phyloP scores from a whole-genome alignment of 2,329 filamentous ascomycete genomes.

The Colletotrichum orbiculare region DNA sequence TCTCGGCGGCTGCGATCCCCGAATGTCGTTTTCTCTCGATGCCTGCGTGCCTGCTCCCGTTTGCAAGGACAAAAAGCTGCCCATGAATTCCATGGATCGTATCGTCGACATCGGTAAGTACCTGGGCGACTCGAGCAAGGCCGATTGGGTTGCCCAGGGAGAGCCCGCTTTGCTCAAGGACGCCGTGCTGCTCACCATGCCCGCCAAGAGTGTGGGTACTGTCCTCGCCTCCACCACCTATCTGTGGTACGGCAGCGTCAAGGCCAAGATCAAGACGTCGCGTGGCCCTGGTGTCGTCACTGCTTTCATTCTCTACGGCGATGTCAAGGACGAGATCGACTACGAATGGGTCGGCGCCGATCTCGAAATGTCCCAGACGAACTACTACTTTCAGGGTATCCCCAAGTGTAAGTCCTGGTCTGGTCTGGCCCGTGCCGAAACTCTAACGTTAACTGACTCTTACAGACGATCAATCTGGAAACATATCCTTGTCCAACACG shows the following conservation, averaged over 20 bases:
- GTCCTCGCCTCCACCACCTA: slow-evolving; percentile 86
- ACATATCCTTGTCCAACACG: slow-evolving; percentile 77
- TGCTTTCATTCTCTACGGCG: slow-evolving; percentile 93
- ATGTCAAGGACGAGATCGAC: slow-evolving; percentile 98
- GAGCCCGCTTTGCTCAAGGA: slow-evolving; percentile 72
- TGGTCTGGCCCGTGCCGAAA: slow-evolving; percentile 32
- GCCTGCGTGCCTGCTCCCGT: slow-evolving; percentile 87
- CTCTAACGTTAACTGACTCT: slow-evolving; percentile 33
- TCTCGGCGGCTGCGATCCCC: slow-evolving; percentile 92
- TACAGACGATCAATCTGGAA: slow-evolving; percentile 78
- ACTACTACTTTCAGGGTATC: slow-evolving; percentile 97
- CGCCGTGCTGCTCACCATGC: slow-evolving; percentile 90
- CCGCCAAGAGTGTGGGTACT: slow-evolving; percentile 84
- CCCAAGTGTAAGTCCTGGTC: slow-evolving; percentile 76
- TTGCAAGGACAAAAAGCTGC: slow-evolving; percentile 80
- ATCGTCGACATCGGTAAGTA: slow-evolving; percentile 82
- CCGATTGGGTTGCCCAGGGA: slow-evolving; percentile 92
- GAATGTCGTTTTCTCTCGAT: slow-evolving; percentile 83
- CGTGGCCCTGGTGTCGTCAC: slow-evolving; percentile 92
- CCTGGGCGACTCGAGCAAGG: slow-evolving; percentile 81
- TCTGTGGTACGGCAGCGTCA: slow-evolving; percentile 97
- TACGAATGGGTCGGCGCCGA: slow-evolving; percentile 93
- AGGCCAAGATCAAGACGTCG: slow-evolving; percentile 85
- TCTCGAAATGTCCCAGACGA: slow-evolving; percentile 83
- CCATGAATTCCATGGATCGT: slow-evolving; percentile 77